Conservation (phyloP, 495 filamentous ascomycete species). For the Rhypophila decipiens region DNA sequence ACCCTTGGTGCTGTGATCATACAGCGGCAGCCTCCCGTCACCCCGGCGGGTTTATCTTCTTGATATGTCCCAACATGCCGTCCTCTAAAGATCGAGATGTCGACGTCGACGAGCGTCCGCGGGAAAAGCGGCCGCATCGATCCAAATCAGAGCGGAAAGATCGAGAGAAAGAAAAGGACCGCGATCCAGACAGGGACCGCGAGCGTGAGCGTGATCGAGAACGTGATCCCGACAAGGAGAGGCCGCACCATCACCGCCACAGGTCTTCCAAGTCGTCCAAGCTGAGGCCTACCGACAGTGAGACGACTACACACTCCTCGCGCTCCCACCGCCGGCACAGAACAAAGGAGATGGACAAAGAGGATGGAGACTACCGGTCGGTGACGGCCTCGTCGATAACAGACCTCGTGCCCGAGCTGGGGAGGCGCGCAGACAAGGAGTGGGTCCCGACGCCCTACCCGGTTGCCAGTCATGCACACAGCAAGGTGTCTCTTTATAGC, state of each 20-base stretch:
- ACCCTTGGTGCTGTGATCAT: neutral
- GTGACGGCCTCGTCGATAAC: constrained; percentile 30
- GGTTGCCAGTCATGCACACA: constrained; percentile 80
- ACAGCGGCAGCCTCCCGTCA: constrained; percentile 17
- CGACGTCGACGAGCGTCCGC: constrained; percentile 30
- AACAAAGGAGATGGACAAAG: constrained; percentile 35
- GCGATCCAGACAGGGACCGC: constrained; percentile 18
- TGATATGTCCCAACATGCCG: constrained; percentile 39
- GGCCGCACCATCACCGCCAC: constrained; percentile 13
- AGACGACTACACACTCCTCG: constrained; percentile 19
- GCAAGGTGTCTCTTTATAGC: constrained; percentile 59
- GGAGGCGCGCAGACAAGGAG: constrained; percentile 32
- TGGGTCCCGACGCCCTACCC: constrained; percentile 72
- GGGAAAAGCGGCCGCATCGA: constrained; percentile 36
- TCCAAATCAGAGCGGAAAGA: constrained; percentile 28
- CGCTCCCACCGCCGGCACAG: constrained; percentile 34
- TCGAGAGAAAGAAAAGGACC: constrained; percentile 22
- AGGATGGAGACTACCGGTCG: constrained; percentile 18
- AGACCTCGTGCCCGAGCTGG: constrained; percentile 46
- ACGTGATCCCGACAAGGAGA: constrained; percentile 18
- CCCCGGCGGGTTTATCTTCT: constrained; percentile 19
- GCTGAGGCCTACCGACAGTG: constrained; percentile 30
- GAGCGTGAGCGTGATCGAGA: constrained; percentile 13
- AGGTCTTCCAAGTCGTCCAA: constrained; percentile 33
- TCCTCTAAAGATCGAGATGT: constrained; percentile 38